Conservation (phyloP, 2,329 filamentous ascomycete species). For the Fusarium keratoplasticum region DNA sequence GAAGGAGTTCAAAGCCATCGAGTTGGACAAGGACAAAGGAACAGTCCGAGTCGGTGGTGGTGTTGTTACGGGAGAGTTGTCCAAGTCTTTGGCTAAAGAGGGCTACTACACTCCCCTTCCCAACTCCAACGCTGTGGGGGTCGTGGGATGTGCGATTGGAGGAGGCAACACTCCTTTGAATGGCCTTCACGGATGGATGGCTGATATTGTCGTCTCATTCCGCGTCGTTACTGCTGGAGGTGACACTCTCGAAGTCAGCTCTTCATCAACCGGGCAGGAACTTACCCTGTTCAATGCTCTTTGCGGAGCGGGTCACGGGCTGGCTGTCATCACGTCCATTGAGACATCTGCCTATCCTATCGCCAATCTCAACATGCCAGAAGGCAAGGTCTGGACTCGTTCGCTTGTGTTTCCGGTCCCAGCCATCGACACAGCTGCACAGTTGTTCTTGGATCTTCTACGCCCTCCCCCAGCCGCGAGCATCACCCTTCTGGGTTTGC, state of each 20-base stretch:
- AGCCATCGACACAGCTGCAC: constrained; percentile 34
- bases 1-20: constrained; percentile 44
- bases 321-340: constrained; percentile 47
- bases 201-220: constrained; percentile 46
- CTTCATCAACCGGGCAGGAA: constrained; percentile 33
- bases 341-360: constrained; percentile 44
- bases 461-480: constrained; percentile 23
- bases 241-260: constrained; percentile 19
- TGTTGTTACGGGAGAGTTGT: constrained; percentile 40
- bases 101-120: constrained; percentile 49
- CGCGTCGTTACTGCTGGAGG: constrained; percentile 43
- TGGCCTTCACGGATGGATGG: constrained; percentile 49
- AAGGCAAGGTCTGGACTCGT: constrained; percentile 48
- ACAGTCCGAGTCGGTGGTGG: constrained; percentile 49
- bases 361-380: constrained; percentile 38
- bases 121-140: constrained; percentile 44
- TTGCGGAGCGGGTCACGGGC: constrained; percentile 50
- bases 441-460: constrained; percentile 37
- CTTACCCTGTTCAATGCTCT: constrained; percentile 46
- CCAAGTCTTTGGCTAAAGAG: constrained; percentile 33
- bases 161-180: constrained; percentile 43
- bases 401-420: constrained; percentile 44
- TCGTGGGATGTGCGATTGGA: constrained; percentile 45
- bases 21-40: constrained; percentile 38
- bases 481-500: constrained; percentile 41